These are phyloP conservation scores for Citrus trifoliata DNA, from an alignment of 345 rosid species.

Conservation along the genomic window DNA sequence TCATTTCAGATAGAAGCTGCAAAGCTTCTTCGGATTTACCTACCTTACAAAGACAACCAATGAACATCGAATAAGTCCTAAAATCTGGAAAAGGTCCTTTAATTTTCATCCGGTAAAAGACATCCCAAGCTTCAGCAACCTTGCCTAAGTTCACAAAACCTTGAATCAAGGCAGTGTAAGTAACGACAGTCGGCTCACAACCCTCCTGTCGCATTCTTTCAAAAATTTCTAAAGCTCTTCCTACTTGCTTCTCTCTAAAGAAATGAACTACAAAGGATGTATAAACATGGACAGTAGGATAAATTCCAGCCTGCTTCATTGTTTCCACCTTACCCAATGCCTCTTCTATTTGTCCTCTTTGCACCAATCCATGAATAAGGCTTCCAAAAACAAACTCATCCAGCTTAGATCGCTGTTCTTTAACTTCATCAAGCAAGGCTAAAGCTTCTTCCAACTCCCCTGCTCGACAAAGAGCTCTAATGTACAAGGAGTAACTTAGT, in stretches of 20 bases:
- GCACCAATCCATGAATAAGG: slow-evolving; percentile 60
- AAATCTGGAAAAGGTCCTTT: slow-evolving; percentile 70
- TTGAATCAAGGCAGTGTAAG: slow-evolving; percentile 65
- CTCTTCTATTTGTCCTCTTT: slow-evolving; percentile 47
- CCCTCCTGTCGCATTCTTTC: slow-evolving; percentile 49
- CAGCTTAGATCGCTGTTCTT: slow-evolving; percentile 37
- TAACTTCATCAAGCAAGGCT: slow-evolving; percentile 32
- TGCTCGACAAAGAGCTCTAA: slow-evolving; percentile 73
- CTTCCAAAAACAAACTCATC: slow-evolving; percentile 58
- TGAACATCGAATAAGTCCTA: slow-evolving; percentile 64
- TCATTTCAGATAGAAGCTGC: slow-evolving; percentile 60
- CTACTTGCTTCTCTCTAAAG: slow-evolving; percentile 59
- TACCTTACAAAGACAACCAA: slow-evolving; percentile 52
- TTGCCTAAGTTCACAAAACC: slow-evolving; percentile 60
- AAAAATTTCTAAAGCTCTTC: slow-evolving; percentile 44
- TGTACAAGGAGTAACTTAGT: slow-evolving; percentile 50
- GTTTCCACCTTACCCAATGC: slow-evolving; percentile 62
- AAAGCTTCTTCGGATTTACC: slow-evolving; percentile 66
- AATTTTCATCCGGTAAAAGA: slow-evolving; percentile 39
- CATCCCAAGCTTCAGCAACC: slow-evolving; percentile 51
- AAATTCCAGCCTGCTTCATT: slow-evolving; percentile 55
- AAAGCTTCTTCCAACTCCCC: slow-evolving; percentile 70
- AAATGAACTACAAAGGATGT: slow-evolving; percentile 66
- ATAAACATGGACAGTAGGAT: slow-evolving; percentile 63
- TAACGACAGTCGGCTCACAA: slow-evolving; percentile 57